These are phyloP conservation scores for Phylloporus sp. DNA, from an alignment of 768 basidiomycete genomes.

Conservation along the genomic window DNA sequence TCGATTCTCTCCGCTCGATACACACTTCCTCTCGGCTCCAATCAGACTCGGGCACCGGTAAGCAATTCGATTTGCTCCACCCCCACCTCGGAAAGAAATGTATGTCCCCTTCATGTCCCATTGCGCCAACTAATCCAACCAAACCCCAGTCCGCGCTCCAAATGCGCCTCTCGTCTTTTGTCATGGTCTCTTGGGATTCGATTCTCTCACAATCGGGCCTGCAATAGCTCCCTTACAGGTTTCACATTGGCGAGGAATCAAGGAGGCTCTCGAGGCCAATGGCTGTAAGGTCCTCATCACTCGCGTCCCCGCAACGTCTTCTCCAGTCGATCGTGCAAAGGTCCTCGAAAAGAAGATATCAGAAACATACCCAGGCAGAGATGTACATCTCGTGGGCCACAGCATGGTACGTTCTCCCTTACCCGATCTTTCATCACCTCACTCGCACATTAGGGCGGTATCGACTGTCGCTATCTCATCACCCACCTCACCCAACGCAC, in stretches of 20 bases:
- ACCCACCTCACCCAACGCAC: slow-evolving; percentile 73
- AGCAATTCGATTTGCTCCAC: slow-evolving; percentile 42
- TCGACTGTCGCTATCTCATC: slow-evolving; percentile 87
- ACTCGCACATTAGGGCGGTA: slow-evolving; percentile 63
- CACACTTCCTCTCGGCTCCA: slow-evolving; percentile 42
- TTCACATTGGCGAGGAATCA: slow-evolving; percentile 94
- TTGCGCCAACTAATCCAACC: not conserved
- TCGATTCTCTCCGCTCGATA: slow-evolving; percentile 53
- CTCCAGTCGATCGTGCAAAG: slow-evolving; percentile 81
- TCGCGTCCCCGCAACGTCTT: slow-evolving; percentile 88
- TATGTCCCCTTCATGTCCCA: slow-evolving; percentile 31
- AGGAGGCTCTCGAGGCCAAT: slow-evolving; percentile 84
- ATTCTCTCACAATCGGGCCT: slow-evolving; percentile 74
- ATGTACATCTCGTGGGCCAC: slow-evolving; percentile 86
- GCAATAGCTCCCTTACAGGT: slow-evolving; percentile 79
- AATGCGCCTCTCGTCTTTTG: slow-evolving; percentile 90
- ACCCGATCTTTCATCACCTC: not conserved
- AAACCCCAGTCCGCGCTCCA: slow-evolving; percentile 67
- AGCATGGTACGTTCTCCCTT: slow-evolving; percentile 50
- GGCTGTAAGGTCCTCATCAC: slow-evolving; percentile 90
- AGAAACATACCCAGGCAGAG: slow-evolving; percentile 71
- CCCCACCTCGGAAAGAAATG: slow-evolving; percentile 55
- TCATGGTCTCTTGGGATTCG: slow-evolving; percentile 89
- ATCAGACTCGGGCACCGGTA: slow-evolving; percentile 35
- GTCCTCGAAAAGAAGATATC: slow-evolving; percentile 83